Evolutionary conservation across 345 rosid species (phyloP).

Genomic region (Arabidopsis thaliana): DNA sequence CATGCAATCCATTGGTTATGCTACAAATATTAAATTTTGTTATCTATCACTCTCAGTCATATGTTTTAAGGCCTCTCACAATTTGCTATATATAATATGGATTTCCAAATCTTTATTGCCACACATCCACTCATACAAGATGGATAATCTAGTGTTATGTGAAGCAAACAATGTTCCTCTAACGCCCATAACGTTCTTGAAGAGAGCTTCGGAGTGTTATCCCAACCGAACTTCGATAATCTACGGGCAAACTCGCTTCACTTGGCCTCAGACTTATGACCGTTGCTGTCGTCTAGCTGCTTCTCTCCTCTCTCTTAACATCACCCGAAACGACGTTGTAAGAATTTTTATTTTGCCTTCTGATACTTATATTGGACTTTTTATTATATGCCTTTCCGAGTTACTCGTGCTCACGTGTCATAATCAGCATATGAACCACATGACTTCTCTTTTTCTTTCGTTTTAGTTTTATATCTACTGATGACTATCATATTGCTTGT

Average conservation of each 20-base stretch:
- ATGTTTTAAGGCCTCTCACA: not conserved
- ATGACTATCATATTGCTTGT: not conserved
- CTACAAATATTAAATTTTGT: not conserved
- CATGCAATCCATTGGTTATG: not conserved
- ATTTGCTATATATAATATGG: slow-evolving; percentile 15
- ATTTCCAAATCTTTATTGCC: not conserved
- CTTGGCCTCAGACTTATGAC: slow-evolving; percentile 69
- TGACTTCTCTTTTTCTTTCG: not conserved
- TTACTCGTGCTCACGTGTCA: not conserved
- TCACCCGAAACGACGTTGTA: slow-evolving; percentile 68
- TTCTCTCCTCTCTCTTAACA: slow-evolving; percentile 62
- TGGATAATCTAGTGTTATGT: slow-evolving; percentile 61
- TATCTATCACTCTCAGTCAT: not conserved
- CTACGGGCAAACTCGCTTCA: slow-evolving; percentile 53
- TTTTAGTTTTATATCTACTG: not conserved
- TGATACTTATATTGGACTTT: not conserved
- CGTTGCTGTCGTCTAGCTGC: slow-evolving; percentile 75
- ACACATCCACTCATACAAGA: slow-evolving; percentile 39
- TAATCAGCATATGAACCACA: not conserved
- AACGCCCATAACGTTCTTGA: slow-evolving; percentile 75
- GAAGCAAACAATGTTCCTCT: slow-evolving; percentile 63
- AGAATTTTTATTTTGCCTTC: not conserved
- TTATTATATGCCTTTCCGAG: too few species aligned
- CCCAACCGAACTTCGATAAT: slow-evolving; percentile 59
- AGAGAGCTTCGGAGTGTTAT: slow-evolving; percentile 67